Base-by-base conservation (phyloP, 1,284 basidiomycete genomes). In the Moesziomyces antarcticus region DNA sequence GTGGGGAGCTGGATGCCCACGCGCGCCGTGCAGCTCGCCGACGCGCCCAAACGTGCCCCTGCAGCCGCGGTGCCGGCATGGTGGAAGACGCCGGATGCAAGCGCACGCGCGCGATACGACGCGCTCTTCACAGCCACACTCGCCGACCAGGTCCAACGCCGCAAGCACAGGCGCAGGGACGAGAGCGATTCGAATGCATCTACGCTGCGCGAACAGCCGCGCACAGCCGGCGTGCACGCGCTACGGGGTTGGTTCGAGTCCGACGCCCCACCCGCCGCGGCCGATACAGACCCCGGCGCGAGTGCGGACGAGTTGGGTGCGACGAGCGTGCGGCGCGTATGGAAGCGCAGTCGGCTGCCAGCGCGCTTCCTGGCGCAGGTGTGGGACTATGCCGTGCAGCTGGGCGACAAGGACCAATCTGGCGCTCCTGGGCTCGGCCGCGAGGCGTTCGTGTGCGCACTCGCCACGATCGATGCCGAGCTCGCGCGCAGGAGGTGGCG, bases 211-310 rank as follows among this genome's bases (percentile, higher is more conserved):
- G 25, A 44, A 45, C 37, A 41, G 30, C 8, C 61, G 18, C 42
- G 56, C 18, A 55, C 24, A 2, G 3, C 37, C 7, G 46, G 51
- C 9, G 61, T 68, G 2, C 53, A 68, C 37, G 52, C 65, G 13
- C 45, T 68, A 0, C 24, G 55, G n/a, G 71, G 71, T 3, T 73
- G 71, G 71, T 73, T 73, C 45, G 71, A 73, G 20, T 52, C 56
- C 11, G 64, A 63, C 24, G 9, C 56, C n/a, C 27, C 54, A 24
- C 21, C 43, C 16, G 14, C 59, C 11, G n/a, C 48, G 30, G 30
- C 5, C 9, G 8, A 5, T 5, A 3, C 3, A 1, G 11, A 33
- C 30, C 14, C 52, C 24, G 16, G 37, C 30, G 30, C 10, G 6
- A n/a, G 18, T 30, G n/a, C 10, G 9, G 9, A 40, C 42, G 21